Percentiles rank a stretch among this genome's conserved stretches.
Conservation (phyloP, 768 basidiomycete genomes). For the Suillus decipiens region DNA sequence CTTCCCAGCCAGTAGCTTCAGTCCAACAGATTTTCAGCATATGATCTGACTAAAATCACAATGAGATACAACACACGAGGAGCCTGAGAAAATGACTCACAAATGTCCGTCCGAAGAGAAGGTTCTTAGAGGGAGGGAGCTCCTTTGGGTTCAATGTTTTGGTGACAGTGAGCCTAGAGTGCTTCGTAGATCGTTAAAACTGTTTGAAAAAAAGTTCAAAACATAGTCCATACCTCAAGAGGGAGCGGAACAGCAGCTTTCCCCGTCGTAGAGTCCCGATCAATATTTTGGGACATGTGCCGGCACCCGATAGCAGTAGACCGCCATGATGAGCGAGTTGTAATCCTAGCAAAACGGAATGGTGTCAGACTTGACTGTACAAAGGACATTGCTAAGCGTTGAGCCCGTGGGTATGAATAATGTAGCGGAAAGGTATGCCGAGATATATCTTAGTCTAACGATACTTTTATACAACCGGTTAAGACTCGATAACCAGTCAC, state of each 20-base stretch:
- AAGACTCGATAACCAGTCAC: background rate
- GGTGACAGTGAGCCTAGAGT: slow-evolving; percentile 50
- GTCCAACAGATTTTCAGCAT: slow-evolving; percentile 84
- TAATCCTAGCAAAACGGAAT: slow-evolving; percentile 16
- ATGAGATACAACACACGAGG: slow-evolving; percentile 14
- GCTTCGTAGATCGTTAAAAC: slow-evolving; percentile 36
- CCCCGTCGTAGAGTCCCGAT: slow-evolving; percentile 49
- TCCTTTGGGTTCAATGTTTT: slow-evolving; percentile 54
- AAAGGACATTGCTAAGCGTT: slow-evolving; percentile 21
- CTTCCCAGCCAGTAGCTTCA: slow-evolving; percentile 72
- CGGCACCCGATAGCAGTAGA: slow-evolving; percentile 11
- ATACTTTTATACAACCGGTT: slow-evolving; percentile 25
- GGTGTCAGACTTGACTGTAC: slow-evolving; percentile 15
- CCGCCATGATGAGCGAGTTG: slow-evolving; percentile 14
- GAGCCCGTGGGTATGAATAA: slow-evolving; percentile 9
- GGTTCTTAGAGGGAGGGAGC: slow-evolving; percentile 61
- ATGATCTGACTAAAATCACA: slow-evolving; percentile 66
- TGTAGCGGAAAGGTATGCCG: slow-evolving; percentile 4
- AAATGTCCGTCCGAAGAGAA: slow-evolving; percentile 87
- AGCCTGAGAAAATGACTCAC: slow-evolving; percentile 41
- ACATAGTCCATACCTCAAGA: slow-evolving; percentile 46
- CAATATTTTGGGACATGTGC: slow-evolving; percentile 16
- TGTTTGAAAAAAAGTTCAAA: background rate
- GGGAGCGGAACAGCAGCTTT: slow-evolving; percentile 46
- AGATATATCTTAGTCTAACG: background rate